A percentile compares a stretch with the other conserved stretches of the same genome.
Evolutionary conservation across 2,329 filamentous ascomycete species (phyloP).

Genomic region (Neonectria neomacrospora): DNA sequence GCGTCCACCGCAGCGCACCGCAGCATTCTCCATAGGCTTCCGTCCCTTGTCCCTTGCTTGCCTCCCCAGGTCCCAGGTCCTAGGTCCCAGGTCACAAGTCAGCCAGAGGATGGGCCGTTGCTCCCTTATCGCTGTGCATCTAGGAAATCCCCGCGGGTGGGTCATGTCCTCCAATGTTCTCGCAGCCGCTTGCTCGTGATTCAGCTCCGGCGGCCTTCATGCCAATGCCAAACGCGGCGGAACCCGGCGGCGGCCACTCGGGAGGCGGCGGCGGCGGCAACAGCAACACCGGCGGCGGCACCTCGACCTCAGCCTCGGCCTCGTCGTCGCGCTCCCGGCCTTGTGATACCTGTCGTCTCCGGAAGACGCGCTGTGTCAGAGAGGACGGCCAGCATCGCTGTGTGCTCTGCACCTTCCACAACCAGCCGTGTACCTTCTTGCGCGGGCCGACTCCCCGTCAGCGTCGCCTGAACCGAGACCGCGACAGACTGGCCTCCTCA

Average conservation of each 20-base stretch:
- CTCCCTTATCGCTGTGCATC: conserved; percentile 41
- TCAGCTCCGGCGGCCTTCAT: conserved; percentile 26
- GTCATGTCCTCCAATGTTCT: conserved; percentile 38
- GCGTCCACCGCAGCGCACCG: conserved; percentile 13
- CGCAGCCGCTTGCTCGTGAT: conserved; percentile 37
- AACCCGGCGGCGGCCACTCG: conserved; percentile 29
- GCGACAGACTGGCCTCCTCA: conserved; percentile 28
- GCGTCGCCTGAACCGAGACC: conserved; percentile 41
- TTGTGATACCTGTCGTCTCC: conserved; percentile 73
- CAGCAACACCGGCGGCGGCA: conserved; percentile 16
- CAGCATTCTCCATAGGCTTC: conserved; percentile 23
- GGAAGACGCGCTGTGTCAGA: conserved; percentile 74
- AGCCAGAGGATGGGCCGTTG: conserved; percentile 38
- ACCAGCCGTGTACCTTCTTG: conserved; percentile 74
- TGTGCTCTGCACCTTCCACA: conserved; percentile 73
- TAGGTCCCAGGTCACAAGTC: not conserved
- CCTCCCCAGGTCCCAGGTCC: conserved; percentile 1
- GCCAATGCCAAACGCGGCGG: conserved; percentile 32
- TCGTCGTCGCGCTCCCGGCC: conserved; percentile 52
- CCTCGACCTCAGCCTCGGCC: conserved; percentile 7
- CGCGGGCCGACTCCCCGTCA: conserved; percentile 50
- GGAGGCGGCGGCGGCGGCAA: conserved; percentile 21
- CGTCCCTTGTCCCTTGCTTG: conserved; percentile 20
- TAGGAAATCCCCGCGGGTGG: conserved; percentile 35
- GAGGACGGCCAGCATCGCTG: conserved; percentile 68